Percentiles rank a stretch among this genome's conserved stretches.
Conservation (phyloP, 805 yeast species). For the Barnettozyma siamensis region DNA sequence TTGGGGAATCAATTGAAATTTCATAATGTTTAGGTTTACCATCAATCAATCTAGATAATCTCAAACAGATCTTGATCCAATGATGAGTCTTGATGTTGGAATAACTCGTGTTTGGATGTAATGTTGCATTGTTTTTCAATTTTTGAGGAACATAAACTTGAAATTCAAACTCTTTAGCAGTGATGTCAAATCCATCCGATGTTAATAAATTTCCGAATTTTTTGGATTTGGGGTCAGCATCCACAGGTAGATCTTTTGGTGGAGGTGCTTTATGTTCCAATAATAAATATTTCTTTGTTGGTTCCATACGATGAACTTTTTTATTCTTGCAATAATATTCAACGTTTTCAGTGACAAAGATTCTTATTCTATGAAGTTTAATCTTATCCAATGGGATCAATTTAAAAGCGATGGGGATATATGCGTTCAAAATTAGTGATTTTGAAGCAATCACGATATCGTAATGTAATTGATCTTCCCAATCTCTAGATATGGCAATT, state of each 20-base stretch:
- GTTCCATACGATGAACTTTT: slow-evolving; percentile 89
- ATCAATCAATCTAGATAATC: slow-evolving; percentile 65
- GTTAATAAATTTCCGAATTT: slow-evolving; percentile 35
- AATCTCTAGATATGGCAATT: slow-evolving; percentile 79
- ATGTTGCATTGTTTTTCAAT: slow-evolving; percentile 46
- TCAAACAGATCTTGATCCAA: slow-evolving; percentile 86
- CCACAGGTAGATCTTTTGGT: slow-evolving; percentile 27
- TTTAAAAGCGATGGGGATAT: slow-evolving; percentile 76
- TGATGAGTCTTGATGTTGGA: slow-evolving; percentile 83
- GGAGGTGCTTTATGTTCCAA: slow-evolving; percentile 71
- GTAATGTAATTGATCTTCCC: slow-evolving; percentile 90
- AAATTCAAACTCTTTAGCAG: slow-evolving; percentile 78
- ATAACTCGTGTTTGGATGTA: slow-evolving; percentile 84
- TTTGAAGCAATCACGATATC: slow-evolving; percentile 91
- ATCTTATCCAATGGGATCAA: slow-evolving; percentile 84
- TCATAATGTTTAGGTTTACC: slow-evolving; percentile 86
- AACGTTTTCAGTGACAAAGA: slow-evolving; percentile 80
- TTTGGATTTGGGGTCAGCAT: slow-evolving; percentile 32
- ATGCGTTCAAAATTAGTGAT: slow-evolving; percentile 76
- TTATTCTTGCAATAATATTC: slow-evolving; percentile 86
- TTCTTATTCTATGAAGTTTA: slow-evolving; percentile 76
- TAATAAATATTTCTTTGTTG: slow-evolving; percentile 71
- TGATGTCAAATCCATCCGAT: slow-evolving; percentile 42
- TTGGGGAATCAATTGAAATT: slow-evolving; percentile 91
- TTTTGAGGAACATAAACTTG: slow-evolving; percentile 78